Conservation (phyloP, 495 filamentous ascomycete species). For the Penicillium psychrofluorescens region DNA sequence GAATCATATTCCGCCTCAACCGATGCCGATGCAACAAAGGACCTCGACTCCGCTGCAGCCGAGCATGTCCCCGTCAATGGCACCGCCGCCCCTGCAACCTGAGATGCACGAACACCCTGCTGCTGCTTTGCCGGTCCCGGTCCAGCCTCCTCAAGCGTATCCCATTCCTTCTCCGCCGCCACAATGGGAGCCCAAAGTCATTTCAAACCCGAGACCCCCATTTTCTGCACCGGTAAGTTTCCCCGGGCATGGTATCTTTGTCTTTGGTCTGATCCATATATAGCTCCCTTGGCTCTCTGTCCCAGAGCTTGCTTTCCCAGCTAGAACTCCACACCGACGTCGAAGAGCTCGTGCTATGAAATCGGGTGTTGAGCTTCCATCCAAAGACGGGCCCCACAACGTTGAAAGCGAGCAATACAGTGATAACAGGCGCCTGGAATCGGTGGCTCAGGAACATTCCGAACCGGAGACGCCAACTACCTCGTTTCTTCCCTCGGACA, state of each 20-base stretch:
- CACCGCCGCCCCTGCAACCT: constrained; percentile 17
- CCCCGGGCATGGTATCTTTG: neutral
- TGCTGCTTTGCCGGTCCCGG: constrained; percentile 18
- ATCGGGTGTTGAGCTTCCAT: constrained; percentile 42
- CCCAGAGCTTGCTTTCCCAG: constrained; percentile 60
- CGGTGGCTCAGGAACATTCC: constrained; percentile 30
- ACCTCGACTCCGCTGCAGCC: constrained; percentile 36
- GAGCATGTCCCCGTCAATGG: constrained; percentile 33
- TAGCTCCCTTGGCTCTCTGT: constrained; percentile 81
- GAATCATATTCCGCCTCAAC: constrained; percentile 28
- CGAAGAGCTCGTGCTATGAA: constrained; percentile 32
- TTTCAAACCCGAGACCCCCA: constrained; percentile 22
- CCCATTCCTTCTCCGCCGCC: constrained; percentile 24
- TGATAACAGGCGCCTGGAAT: constrained; percentile 12
- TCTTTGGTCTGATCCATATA: constrained; percentile 4
- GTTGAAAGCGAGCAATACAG: constrained; percentile 14
- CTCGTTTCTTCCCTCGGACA: constrained; percentile 59
- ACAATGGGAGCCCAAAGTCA: constrained; percentile 17
- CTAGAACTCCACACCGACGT: constrained; percentile 31
- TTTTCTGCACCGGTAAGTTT: constrained; percentile 61
- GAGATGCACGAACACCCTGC: constrained; percentile 29
- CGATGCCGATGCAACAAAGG: constrained; percentile 31
- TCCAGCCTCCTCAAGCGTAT: constrained; percentile 11
- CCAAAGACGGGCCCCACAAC: constrained; percentile 26
- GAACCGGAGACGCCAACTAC: constrained; percentile 62